A percentile compares a stretch with the other conserved stretches of the same genome.
These are phyloP conservation scores for Penicillium verhagenii DNA, from an alignment of 495 filamentous ascomycete genomes.

Conservation along the genomic window DNA sequence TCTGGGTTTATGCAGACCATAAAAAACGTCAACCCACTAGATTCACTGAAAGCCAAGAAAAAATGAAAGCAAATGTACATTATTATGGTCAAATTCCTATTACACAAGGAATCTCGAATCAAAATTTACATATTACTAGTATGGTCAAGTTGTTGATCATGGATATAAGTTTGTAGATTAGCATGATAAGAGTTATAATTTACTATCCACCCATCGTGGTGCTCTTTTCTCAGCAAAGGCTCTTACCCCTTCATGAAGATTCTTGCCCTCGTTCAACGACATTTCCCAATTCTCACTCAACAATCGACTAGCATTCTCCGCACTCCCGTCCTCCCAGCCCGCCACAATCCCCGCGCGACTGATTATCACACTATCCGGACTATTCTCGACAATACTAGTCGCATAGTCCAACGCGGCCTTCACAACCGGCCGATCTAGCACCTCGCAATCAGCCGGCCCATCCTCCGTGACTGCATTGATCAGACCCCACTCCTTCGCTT, in stretches of 20 bases:
- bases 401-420: slow-evolving; percentile 51
- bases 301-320: slow-evolving; percentile 46
- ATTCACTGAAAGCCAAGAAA: background rate
- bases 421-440: slow-evolving; percentile 20
- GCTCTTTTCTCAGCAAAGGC: slow-evolving; percentile 74
- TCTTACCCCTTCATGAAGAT: slow-evolving; percentile 67
- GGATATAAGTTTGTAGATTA: background rate
- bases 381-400: slow-evolving; percentile 37
- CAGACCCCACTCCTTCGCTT: slow-evolving; percentile 62
- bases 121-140: background rate
- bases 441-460: slow-evolving; percentile 24
- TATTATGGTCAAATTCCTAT: too few species aligned
- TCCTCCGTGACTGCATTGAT: slow-evolving; percentile 56
- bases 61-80: background rate
- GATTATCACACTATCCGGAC: slow-evolving; percentile 66
- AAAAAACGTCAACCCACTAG: too few species aligned
- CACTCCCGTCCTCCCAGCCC: slow-evolving; percentile 62
- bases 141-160: too few species aligned
- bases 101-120: background rate
- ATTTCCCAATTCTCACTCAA: slow-evolving; percentile 38
- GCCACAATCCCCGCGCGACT: slow-evolving; percentile 59
- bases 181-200: slow-evolving; percentile 54
- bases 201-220: slow-evolving; percentile 67
- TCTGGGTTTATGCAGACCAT: too few species aligned
- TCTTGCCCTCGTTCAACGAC: slow-evolving; percentile 60